Evolutionary conservation across 2,329 filamentous ascomycete species (phyloP).

Genomic region (Microdochium trichocladiopsis): DNA sequence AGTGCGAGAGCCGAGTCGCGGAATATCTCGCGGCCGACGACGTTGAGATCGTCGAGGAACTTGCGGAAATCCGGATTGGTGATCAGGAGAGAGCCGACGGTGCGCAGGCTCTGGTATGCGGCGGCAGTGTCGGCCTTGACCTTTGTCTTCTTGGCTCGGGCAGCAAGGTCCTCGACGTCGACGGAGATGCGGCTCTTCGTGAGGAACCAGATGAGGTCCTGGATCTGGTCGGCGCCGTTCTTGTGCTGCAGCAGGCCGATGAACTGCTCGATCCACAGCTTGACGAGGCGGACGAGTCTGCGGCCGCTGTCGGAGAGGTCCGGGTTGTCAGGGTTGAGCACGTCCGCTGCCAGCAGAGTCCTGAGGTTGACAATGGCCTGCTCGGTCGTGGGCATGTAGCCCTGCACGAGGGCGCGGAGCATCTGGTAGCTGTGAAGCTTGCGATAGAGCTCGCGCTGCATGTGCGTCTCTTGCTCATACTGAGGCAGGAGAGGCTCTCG

Average conservation of each 20-base stretch:
- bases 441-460: conserved; percentile 73
- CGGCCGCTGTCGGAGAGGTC: conserved; percentile 74
- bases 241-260: conserved; percentile 79
- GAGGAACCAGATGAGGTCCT: conserved; percentile 86
- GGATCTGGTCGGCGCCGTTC: conserved; percentile 77
- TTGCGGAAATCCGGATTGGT: conserved; percentile 87
- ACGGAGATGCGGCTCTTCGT: conserved; percentile 65
- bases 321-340: conserved; percentile 68
- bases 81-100: conserved; percentile 75
- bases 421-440: conserved; percentile 95
- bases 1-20: conserved; percentile 77
- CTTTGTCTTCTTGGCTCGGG: conserved; percentile 54
- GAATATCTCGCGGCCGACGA: conserved; percentile 77
- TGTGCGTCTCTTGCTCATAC: conserved; percentile 72
- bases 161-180: conserved; percentile 56
- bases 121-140: conserved; percentile 65
- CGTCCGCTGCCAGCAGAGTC: conserved; percentile 67
- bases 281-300: conserved; percentile 62
- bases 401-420: conserved; percentile 70
- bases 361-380: conserved; percentile 75
- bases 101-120: conserved; percentile 74
- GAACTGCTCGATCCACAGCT: conserved; percentile 69
- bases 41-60: conserved; percentile 73
- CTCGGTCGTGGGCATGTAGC: conserved; percentile 88
- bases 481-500: conserved; percentile 74